phyloP scores from a whole-genome alignment of 345 rosid genomes.

The Aethionema arabicum region DNA sequence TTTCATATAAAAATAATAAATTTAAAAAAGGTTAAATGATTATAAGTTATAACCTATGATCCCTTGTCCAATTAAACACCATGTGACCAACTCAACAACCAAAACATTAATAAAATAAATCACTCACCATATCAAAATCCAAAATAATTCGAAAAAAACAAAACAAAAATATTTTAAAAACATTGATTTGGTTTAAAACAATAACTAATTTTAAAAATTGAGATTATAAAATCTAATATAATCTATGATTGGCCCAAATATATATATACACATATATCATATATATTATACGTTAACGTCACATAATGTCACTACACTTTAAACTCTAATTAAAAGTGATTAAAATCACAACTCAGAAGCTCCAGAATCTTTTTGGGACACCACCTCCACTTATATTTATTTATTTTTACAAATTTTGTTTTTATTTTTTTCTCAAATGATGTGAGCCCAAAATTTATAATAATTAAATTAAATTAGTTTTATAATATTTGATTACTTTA shows the following conservation, averaged over 20 bases:
- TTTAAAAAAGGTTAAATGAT: no score
- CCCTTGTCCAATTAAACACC: no score
- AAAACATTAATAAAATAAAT: no score
- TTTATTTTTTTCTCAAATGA: background rate
- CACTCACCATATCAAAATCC: no score
- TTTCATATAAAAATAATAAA: no score
- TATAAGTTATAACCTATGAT: no score
- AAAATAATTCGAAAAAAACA: no score
- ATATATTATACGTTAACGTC: conserved; percentile 33
- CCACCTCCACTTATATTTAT: conserved; percentile 2
- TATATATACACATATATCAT: background rate
- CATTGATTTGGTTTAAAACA: background rate
- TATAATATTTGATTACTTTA: background rate
- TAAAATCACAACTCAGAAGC: conserved; percentile 7
- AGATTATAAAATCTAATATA: conserved; percentile 23
- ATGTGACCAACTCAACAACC: no score
- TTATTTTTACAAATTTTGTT: background rate
- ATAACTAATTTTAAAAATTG: conserved; percentile 20
- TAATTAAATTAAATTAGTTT: background rate
- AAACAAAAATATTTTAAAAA: no score
- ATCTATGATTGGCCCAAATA: background rate
- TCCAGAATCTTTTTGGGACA: conserved; percentile 23
- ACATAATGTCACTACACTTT: conserved; percentile 28
- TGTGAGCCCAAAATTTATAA: background rate
- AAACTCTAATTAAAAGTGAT: conserved; percentile 19